These are phyloP conservation scores for Exidia glandulosa DNA, from an alignment of 768 basidiomycete genomes.

Conservation along the genomic window DNA sequence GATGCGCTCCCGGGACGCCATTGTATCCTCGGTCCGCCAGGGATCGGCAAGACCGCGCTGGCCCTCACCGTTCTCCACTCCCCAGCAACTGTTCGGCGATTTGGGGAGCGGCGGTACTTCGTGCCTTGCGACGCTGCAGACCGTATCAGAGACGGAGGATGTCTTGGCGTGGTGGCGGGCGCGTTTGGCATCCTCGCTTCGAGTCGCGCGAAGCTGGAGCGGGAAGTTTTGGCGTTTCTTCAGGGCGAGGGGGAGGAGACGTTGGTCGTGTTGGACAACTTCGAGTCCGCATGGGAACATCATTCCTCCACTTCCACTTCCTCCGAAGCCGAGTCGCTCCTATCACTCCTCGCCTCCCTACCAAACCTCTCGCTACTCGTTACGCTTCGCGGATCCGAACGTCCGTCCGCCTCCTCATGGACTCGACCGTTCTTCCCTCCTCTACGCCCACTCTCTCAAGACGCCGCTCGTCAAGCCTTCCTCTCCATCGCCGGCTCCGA, in stretches of 20 bases:
- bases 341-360: background rate
- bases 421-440: background rate
- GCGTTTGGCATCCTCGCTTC: background rate
- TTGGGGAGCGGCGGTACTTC: slow-evolving; percentile 18
- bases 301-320: too few relatives aligned
- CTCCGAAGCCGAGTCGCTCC: background rate
- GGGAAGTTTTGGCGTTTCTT: background rate
- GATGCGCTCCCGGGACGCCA: background rate
- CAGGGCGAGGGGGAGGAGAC: slow-evolving; percentile 8
- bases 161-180: background rate
- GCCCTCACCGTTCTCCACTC: slow-evolving; percentile 23
- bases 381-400: background rate
- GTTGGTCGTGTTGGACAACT: background rate
- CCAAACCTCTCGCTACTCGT: background rate
- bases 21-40: slow-evolving; percentile 17
- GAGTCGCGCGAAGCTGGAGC: background rate
- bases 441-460: background rate
- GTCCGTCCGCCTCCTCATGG: background rate
- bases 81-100: slow-evolving; percentile 11
- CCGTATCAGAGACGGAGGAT: background rate
- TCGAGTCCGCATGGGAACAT: background rate
- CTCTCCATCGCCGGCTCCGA: background rate
- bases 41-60: slow-evolving; percentile 30
- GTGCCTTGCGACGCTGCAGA: slow-evolving; percentile 19
- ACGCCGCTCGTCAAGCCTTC: background rate